Evolutionary conservation across 768 basidiomycete species (phyloP).

Genomic region (Lactifluus volemus): DNA sequence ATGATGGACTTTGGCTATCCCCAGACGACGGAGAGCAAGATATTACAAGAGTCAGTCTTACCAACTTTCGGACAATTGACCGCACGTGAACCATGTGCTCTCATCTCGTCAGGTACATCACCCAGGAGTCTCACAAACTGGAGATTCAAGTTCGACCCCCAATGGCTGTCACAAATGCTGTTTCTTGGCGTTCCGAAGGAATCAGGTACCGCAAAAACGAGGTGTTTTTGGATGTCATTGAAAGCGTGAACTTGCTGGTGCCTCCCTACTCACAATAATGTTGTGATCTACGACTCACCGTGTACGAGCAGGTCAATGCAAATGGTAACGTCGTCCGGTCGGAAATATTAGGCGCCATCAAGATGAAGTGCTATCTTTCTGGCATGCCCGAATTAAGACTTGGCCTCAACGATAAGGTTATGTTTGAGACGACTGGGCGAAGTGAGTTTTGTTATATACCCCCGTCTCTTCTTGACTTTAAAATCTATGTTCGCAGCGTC

Average conservation of each 20-base stretch:
- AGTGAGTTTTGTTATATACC: slow-evolving; percentile 49
- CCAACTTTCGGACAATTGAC: not conserved
- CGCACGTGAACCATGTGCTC: not conserved
- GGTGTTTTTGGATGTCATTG: slow-evolving; percentile 97
- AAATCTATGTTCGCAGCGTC: slow-evolving; percentile 38
- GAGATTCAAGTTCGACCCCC: slow-evolving; percentile 82
- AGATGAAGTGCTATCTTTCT: slow-evolving; percentile 99
- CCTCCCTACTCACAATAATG: slow-evolving; percentile 22
- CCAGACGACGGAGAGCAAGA: slow-evolving; percentile 99
- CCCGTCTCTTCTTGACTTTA: not conserved
- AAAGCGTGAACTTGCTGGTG: slow-evolving; percentile 93
- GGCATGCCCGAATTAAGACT: slow-evolving; percentile 98
- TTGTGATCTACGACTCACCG: not conserved
- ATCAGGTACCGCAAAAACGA: slow-evolving; percentile 98
- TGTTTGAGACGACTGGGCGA: slow-evolving; percentile 96
- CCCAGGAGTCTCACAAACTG: slow-evolving; percentile 95
- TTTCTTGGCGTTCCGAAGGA: slow-evolving; percentile 96
- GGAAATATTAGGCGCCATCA: slow-evolving; percentile 96
- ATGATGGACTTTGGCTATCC: slow-evolving; percentile 99
- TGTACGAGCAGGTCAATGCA: slow-evolving; percentile 69
- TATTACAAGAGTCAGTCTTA: slow-evolving; percentile 72
- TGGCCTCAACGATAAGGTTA: slow-evolving; percentile 97
- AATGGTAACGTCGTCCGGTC: slow-evolving; percentile 95
- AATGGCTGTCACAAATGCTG: slow-evolving; percentile 96
- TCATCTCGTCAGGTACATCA: slow-evolving; percentile 69